Conservation (phyloP, 2,329 filamentous ascomycete genomes). For the Fusarium newnesense region DNA sequence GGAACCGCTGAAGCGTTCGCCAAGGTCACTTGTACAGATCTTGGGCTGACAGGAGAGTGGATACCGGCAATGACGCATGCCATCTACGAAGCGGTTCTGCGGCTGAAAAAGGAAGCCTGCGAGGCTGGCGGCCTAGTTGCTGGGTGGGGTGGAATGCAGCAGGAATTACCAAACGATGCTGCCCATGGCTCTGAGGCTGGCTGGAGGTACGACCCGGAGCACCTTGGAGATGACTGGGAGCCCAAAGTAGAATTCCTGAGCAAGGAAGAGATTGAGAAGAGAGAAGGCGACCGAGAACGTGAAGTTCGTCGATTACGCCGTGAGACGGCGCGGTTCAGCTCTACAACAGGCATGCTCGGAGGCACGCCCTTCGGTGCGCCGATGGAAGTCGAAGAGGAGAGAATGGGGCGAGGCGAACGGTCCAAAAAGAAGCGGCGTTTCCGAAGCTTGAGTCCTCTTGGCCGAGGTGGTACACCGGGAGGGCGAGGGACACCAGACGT, state of each 20-base stretch:
- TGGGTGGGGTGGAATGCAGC: constrained; percentile 68
- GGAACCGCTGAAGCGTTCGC: constrained; percentile 94
- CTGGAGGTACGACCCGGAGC: constrained; percentile 95
- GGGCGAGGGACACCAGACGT: constrained; percentile 84
- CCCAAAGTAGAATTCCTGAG: constrained; percentile 83
- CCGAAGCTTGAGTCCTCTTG: constrained; percentile 84
- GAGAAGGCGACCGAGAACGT: constrained; percentile 92
- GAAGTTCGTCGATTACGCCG: constrained; percentile 87
- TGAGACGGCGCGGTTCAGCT: constrained; percentile 93
- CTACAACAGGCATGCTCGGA: constrained; percentile 82
- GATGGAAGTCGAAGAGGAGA: constrained; percentile 74
- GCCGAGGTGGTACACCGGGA: constrained; percentile 70
- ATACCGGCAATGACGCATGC: constrained; percentile 93
- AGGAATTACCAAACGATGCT: constrained; percentile 88
- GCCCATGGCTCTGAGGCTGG: constrained; percentile 85
- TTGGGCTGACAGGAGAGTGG: constrained; percentile 92
- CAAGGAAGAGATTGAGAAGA: constrained; percentile 97
- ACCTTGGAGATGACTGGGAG: constrained; percentile 85
- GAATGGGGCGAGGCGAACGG: constrained; percentile 90
- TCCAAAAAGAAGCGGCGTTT: constrained; percentile 97
- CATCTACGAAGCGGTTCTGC: constrained; percentile 93
- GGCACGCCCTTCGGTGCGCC: constrained; percentile 73
- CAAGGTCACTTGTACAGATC: constrained; percentile 89
- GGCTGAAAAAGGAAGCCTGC: constrained; percentile 94
- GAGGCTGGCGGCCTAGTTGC: constrained; percentile 89